phyloP scores from a whole-genome alignment of 2,329 filamentous ascomycete genomes.

The Macrophomina tecta region DNA sequence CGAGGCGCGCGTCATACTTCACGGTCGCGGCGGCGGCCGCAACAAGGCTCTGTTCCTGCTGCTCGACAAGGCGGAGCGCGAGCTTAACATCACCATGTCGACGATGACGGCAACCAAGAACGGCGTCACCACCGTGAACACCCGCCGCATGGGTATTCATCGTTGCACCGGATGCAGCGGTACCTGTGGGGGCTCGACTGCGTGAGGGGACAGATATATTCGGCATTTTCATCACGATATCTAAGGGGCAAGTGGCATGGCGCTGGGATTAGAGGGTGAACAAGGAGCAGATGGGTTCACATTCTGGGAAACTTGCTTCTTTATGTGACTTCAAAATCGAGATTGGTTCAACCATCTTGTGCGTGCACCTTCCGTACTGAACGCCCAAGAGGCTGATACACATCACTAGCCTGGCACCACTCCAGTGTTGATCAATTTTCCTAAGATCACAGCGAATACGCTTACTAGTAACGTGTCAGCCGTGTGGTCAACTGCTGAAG shows the following conservation, averaged over 20 bases:
- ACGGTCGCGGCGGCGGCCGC: neutral
- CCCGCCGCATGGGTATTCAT: slow-evolving; percentile 4
- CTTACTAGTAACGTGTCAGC: too few relatives aligned
- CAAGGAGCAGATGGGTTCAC: neutral
- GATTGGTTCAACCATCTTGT: too few relatives aligned
- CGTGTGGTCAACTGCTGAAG: too few relatives aligned
- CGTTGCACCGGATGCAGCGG: slow-evolving; percentile 1
- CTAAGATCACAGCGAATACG: too few relatives aligned
- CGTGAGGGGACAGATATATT: neutral
- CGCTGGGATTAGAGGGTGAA: neutral
- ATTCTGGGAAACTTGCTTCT: neutral
- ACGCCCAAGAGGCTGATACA: too few relatives aligned
- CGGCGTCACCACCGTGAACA: neutral
- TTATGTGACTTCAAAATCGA: neutral
- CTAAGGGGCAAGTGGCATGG: neutral
- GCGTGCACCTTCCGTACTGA: too few relatives aligned
- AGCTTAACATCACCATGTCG: slow-evolving; percentile 14
- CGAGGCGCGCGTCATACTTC: neutral
- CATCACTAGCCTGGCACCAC: too few relatives aligned
- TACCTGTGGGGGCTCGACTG: neutral
- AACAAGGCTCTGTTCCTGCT: slow-evolving; percentile 12
- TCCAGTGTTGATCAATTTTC: too few relatives aligned
- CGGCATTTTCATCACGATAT: neutral
- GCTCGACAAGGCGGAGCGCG: slow-evolving; percentile 15
- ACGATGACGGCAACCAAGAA: neutral